Evolutionary conservation across 1,139 yeast genomes (phyloP).

Genomic region (Hyphopichia khmerensis): DNA sequence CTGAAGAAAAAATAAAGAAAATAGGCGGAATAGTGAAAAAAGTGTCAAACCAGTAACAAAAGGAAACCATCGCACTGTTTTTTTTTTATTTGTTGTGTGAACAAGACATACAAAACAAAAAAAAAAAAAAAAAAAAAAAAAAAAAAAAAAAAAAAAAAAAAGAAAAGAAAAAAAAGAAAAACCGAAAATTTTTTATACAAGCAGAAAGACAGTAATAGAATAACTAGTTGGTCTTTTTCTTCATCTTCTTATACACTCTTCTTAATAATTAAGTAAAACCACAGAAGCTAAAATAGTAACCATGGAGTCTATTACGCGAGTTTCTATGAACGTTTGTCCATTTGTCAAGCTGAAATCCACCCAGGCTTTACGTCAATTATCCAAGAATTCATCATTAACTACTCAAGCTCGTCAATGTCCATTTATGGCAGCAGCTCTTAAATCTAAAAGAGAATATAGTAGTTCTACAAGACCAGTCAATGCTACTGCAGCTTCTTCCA

Average conservation of each 20-base stretch:
- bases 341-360: slow-evolving; percentile 72
- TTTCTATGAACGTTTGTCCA: slow-evolving; percentile 81
- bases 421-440: slow-evolving; percentile 79
- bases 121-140: no score
- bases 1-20: no score
- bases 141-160: no score
- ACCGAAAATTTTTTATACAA: neutral
- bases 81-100: neutral
- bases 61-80: neutral
- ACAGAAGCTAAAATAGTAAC: no score
- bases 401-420: slow-evolving; percentile 78
- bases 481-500: slow-evolving; percentile 46
- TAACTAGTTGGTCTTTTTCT: no score
- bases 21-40: no score
- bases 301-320: slow-evolving; percentile 82
- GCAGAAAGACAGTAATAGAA: no score
- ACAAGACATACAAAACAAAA: no score
- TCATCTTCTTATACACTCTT: no score
- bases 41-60: no score
- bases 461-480: slow-evolving; percentile 52
- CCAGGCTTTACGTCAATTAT: slow-evolving; percentile 56
- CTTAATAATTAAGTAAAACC: no score
- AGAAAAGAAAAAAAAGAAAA: no score
- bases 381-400: slow-evolving; percentile 46
- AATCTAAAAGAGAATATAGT: slow-evolving; percentile 48